A percentile compares a stretch with the other conserved stretches of the same genome.
These are phyloP conservation scores for Talaromyces sp. DNA, from an alignment of 2,329 filamentous ascomycete species.

Conservation along the genomic window DNA sequence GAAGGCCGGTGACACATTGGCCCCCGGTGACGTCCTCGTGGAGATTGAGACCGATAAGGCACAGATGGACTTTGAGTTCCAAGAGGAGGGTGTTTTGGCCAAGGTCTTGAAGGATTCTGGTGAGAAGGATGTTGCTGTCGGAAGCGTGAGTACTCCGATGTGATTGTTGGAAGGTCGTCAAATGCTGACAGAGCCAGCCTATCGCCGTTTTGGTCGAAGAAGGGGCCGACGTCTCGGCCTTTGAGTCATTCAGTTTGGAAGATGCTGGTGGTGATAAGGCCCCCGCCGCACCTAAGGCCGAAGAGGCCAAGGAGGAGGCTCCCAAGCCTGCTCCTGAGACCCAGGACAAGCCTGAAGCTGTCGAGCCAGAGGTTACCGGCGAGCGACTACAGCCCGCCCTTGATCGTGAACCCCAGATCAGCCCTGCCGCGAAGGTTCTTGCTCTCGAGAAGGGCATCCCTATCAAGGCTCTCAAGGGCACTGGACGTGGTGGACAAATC, in stretches of 20 bases:
- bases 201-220: conserved; percentile 95
- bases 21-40: conserved; percentile 90
- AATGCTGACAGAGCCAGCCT: conserved; percentile 58
- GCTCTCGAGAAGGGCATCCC: conserved; percentile 81
- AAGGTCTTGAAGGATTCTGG: conserved; percentile 92
- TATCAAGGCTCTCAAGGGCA: conserved; percentile 76
- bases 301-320: conserved; percentile 53
- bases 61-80: conserved; percentile 99
- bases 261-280: conserved; percentile 85
- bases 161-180: background rate
- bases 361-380: conserved; percentile 70
- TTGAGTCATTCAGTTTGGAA: conserved; percentile 80
- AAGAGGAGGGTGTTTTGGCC: conserved; percentile 93
- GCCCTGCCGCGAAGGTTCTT: conserved; percentile 71
- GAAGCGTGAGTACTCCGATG: conserved; percentile 68
- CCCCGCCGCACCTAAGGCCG: conserved; percentile 59
- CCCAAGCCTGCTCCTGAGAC: conserved; percentile 49
- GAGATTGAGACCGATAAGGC: conserved; percentile 99
- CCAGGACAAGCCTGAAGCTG: conserved; percentile 37
- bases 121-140: conserved; percentile 89
- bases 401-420: conserved; percentile 73
- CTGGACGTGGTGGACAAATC: conserved; percentile 79
- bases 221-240: conserved; percentile 78
- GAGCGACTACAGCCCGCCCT: conserved; percentile 79
- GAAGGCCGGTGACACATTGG: conserved; percentile 82